These are phyloP conservation scores for Fusarium burgessii DNA, from an alignment of 2,329 filamentous ascomycete species.

Conservation along the genomic window DNA sequence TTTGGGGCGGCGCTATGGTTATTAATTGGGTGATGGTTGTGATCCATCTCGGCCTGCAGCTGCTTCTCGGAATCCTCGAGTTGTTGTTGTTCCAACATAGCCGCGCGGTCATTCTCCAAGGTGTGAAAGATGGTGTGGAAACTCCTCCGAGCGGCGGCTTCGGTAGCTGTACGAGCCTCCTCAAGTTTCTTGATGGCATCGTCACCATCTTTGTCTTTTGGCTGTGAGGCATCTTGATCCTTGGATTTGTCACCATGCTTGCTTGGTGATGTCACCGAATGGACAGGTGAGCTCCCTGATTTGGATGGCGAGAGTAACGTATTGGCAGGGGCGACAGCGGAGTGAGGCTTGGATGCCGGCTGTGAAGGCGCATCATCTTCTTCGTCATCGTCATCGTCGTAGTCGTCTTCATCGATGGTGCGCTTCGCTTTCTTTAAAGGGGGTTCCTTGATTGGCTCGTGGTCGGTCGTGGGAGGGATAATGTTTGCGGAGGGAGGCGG, in stretches of 20 bases:
- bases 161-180: slow-evolving; percentile 89
- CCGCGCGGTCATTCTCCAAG: slow-evolving; percentile 91
- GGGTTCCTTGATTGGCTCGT: slow-evolving; percentile 69
- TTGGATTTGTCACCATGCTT: slow-evolving; percentile 67
- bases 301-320: slow-evolving; percentile 76
- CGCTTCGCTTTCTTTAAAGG: slow-evolving; percentile 80
- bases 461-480: slow-evolving; percentile 68
- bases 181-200: slow-evolving; percentile 94
- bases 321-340: slow-evolving; percentile 64
- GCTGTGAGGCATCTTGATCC: slow-evolving; percentile 59
- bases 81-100: slow-evolving; percentile 97
- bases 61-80: slow-evolving; percentile 96
- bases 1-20: slow-evolving; percentile 68
- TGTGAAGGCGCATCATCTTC: slow-evolving; percentile 69
- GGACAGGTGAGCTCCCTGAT: slow-evolving; percentile 75
- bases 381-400: slow-evolving; percentile 83
- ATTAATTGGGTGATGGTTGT: slow-evolving; percentile 65
- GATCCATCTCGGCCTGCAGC: slow-evolving; percentile 93
- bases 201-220: slow-evolving; percentile 78
- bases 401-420: slow-evolving; percentile 86
- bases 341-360: slow-evolving; percentile 64
- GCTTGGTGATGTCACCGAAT: slow-evolving; percentile 71
- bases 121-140: slow-evolving; percentile 97
- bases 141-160: slow-evolving; percentile 88
- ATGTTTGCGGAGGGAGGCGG: slow-evolving; percentile 54